Percentiles rank a stretch among this genome's conserved stretches.
Conservation (phyloP, 2,329 filamentous ascomycete genomes). For the Diaporthe australafricana region DNA sequence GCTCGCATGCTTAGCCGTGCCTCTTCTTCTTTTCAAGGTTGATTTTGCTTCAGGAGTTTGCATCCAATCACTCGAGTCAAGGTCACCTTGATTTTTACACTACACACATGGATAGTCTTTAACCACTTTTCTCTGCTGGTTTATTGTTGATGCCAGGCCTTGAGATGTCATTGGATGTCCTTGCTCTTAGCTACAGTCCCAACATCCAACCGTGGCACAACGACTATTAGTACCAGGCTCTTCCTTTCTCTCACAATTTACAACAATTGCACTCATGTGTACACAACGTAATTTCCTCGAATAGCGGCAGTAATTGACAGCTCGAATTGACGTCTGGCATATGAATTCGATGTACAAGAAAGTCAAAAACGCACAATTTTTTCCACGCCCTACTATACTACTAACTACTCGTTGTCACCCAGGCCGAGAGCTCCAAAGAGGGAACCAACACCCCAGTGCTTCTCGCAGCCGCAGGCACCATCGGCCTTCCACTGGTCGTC, state of each 20-base stretch:
- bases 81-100: no score
- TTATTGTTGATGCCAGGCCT: background rate
- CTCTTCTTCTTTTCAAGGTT: no score
- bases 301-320: slow-evolving; percentile 10
- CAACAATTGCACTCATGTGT: background rate
- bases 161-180: no score
- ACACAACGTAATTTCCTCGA: background rate
- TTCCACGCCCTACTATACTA: background rate
- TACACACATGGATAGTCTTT: background rate
- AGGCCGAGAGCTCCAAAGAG: slow-evolving; percentile 53
- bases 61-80: no score
- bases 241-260: background rate
- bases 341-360: slow-evolving; percentile 29
- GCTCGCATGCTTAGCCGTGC: no score
- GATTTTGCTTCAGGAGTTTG: no score
- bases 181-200: background rate
- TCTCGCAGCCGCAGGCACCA: slow-evolving; percentile 79
- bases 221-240: background rate
- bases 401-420: slow-evolving; percentile 11
- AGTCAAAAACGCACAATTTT: slow-evolving; percentile 17
- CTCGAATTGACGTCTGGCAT: slow-evolving; percentile 20
- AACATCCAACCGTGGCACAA: background rate
- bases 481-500: slow-evolving; percentile 86
- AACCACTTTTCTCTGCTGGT: background rate
- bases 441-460: slow-evolving; percentile 77